Base-by-base conservation (phyloP, 441 rosid species). In the Populus hybrid region DNA sequence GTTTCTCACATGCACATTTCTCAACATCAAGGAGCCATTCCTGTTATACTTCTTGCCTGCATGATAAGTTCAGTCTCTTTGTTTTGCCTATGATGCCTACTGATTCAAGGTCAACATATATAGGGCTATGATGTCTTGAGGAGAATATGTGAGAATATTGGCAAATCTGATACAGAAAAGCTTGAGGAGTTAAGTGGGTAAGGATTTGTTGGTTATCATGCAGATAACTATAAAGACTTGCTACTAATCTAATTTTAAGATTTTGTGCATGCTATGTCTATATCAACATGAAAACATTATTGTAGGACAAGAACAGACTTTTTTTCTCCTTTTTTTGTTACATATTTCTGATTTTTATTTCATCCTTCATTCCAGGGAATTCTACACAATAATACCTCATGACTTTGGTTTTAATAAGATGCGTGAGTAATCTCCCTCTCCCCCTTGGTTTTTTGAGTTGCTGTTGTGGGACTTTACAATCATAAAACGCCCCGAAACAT, bases 111-210 rank as follows among this genome's bases (percentile, higher is more conserved):
- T 71, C 59, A 38, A 79, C 82, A 16, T 82, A 10, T 83, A 20
- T 76, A 93, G 98, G 99, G 99, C 7, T 93, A 93, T 84, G 94
- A 86, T 84, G 93, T 93, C 74, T 80, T 93, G 86, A 95, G 87
- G 88, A 88, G 89, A 80, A 88, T 93, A 73, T 84, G 98, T 28
- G 93, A 88, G 79, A 82, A 79, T 68, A 84, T 93, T 74, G 86
- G 82, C 68, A 87, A 83, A 50, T 76, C 82, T 63, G 82, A 91
- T 80, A 88, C 82, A 83, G 68, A 10, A 53, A 87, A 81, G 63
- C 91, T 95, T 69, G 94, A 90, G 81, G 89, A 91, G 84, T 87
- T 93, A 81, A 95, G 91, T 78, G 90, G 98, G 99, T 95, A 86
- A 80, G 93, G 36, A 33, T 33, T 33, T 33, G 36, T 33, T 33